Conservation (phyloP, 352 stramenopile species). For the Phytophthora pini region DNA sequence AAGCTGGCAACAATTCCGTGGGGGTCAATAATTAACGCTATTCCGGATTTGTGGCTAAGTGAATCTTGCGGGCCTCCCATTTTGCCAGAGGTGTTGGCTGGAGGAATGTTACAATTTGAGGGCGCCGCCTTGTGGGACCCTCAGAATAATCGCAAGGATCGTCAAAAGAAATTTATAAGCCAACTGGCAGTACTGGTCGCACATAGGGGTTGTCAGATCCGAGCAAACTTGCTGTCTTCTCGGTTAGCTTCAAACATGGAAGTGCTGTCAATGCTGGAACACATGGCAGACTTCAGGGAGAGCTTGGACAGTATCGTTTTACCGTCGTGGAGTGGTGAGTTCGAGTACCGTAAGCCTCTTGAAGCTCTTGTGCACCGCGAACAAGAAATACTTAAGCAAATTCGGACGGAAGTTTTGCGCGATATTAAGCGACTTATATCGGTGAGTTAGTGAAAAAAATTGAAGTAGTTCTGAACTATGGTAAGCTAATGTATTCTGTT, state of each 20-base stretch:
- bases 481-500: too few relatives aligned
- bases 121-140: constrained; percentile 20
- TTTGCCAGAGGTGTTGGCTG: constrained; percentile 6
- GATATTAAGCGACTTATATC: constrained; percentile 35
- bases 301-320: constrained; percentile 6
- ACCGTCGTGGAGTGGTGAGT: background rate
- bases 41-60: constrained; percentile 21
- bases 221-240: background rate
- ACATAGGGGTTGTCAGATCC: constrained; percentile 12
- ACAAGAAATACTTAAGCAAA: constrained; percentile 19
- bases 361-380: constrained; percentile 34
- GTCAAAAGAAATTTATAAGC: background rate
- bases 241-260: background rate
- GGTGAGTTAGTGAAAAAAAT: constrained; percentile 21
- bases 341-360: constrained; percentile 44
- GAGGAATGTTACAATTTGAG: background rate
- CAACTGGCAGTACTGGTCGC: constrained; percentile 14
- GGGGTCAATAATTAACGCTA: constrained; percentile 17
- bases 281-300: constrained; percentile 10
- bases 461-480: too few relatives aligned
- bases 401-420: constrained; percentile 16
- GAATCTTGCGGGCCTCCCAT: constrained; percentile 17
- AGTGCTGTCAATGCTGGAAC: constrained; percentile 10
- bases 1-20: constrained; percentile 33
- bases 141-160: constrained; percentile 11